These are phyloP conservation scores for Cucumis hystrix DNA, from an alignment of 306 rosid genomes.

Conservation along the genomic window DNA sequence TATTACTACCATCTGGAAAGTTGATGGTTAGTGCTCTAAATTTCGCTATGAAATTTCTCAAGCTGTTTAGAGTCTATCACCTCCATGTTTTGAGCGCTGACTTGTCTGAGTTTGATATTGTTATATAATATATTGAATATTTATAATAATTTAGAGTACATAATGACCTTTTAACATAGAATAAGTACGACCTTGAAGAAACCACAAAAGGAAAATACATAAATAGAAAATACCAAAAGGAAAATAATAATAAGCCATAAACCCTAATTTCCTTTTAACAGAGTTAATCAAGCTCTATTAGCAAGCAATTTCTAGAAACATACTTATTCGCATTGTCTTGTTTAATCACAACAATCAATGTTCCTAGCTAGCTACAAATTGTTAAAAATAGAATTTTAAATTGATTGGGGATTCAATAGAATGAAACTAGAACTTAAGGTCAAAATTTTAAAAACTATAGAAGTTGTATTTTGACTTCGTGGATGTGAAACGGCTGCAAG, in stretches of 20 bases:
- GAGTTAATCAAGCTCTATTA: not conserved
- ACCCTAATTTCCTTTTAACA: too few species aligned
- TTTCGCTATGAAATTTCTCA: not conserved
- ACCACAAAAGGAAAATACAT: too few species aligned
- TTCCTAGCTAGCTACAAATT: not conserved
- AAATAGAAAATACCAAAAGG: too few species aligned
- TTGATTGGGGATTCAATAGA: not conserved
- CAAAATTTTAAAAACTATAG: not conserved
- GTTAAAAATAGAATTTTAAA: not conserved
- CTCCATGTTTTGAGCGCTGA: not conserved
- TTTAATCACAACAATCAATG: not conserved
- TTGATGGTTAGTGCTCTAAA: constrained; percentile 41
- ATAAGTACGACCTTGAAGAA: too few species aligned
- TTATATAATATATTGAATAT: too few species aligned
- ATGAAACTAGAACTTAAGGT: not conserved
- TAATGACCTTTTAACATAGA: too few species aligned
- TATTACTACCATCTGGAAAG: constrained; percentile 69
- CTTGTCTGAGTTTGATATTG: too few species aligned
- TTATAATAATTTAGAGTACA: too few species aligned
- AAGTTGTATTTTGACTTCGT: not conserved
- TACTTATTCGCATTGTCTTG: not conserved
- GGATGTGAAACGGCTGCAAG: not conserved
- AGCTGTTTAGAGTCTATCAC: not conserved
- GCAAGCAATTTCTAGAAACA: not conserved
- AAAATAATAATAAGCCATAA: too few species aligned